Conservation (phyloP, 768 basidiomycete genomes). For the Hortiboletus flavorubellus region DNA sequence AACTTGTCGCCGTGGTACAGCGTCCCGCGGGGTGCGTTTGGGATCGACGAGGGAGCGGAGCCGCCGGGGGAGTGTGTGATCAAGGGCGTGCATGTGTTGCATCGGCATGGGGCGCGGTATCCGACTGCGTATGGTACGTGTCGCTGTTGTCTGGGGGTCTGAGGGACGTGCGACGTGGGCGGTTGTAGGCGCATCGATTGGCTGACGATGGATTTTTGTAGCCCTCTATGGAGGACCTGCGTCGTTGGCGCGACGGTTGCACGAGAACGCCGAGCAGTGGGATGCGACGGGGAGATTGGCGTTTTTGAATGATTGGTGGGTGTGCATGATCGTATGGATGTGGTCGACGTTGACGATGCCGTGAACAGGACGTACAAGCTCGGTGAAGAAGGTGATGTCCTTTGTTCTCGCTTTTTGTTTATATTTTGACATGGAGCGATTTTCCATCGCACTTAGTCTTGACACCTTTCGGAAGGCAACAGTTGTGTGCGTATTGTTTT, state of each 20-base stretch:
- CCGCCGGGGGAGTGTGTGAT: constrained; percentile 67
- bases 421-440: neutral
- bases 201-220: constrained; percentile 24
- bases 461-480: constrained; percentile 88
- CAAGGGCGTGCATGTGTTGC: constrained; percentile 74
- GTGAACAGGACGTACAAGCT: constrained; percentile 77
- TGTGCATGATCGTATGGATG: constrained; percentile 2
- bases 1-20: constrained; percentile 87
- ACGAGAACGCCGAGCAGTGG: constrained; percentile 55
- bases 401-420: neutral
- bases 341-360: neutral
- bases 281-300: constrained; percentile 59
- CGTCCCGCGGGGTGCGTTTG: constrained; percentile 61
- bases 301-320: constrained; percentile 83
- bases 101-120: constrained; percentile 79
- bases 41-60: constrained; percentile 67
- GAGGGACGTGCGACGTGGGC: too few species aligned
- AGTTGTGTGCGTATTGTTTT: constrained; percentile 56
- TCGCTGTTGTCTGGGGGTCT: neutral
- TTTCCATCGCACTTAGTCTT: constrained; percentile 44
- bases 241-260: constrained; percentile 52
- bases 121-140: constrained; percentile 62
- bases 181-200: neutral
- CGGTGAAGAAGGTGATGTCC: constrained; percentile 68
- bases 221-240: constrained; percentile 62